Evolutionary conservation across 805 yeast genomes (phyloP).

Genomic region (Hyphopichia homilentoma): DNA sequence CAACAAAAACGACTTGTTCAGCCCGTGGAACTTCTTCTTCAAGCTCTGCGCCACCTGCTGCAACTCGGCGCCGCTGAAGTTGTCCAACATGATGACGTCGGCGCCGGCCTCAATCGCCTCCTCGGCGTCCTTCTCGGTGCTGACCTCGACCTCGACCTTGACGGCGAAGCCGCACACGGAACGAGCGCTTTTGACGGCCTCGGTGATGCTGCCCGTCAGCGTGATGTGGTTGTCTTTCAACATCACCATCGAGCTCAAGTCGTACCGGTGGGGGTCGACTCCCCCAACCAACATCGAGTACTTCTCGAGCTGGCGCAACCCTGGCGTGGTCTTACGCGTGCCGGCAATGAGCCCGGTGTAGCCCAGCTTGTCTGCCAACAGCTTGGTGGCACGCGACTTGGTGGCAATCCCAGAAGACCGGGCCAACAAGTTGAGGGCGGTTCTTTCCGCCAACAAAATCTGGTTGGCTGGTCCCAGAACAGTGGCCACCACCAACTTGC

Average conservation of each 20-base stretch:
- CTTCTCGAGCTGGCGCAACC: conserved; percentile 81
- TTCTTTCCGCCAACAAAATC: conserved; percentile 78
- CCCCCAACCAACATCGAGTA: conserved; percentile 96
- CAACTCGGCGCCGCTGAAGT: conserved; percentile 67
- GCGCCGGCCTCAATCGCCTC: conserved; percentile 96
- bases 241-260: conserved; percentile 92
- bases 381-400: conserved; percentile 53
- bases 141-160: conserved; percentile 91
- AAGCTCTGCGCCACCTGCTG: conserved; percentile 61
- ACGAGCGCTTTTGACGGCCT: conserved; percentile 75
- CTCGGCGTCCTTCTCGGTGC: conserved; percentile 76
- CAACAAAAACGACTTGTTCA: conserved; percentile 52
- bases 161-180: conserved; percentile 82
- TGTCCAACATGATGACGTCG: conserved; percentile 92
- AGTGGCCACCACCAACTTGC: conserved; percentile 61
- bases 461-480: conserved; percentile 80
- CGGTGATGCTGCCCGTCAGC: conserved; percentile 88
- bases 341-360: conserved; percentile 89
- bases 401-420: conserved; percentile 89
- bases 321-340: conserved; percentile 97
- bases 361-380: conserved; percentile 62
- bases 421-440: conserved; percentile 77
- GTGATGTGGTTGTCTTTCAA: conserved; percentile 91
- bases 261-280: conserved; percentile 88
- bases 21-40: conserved; percentile 51